phyloP scores from a whole-genome alignment of 2,329 filamentous ascomycete genomes.

The Alternaria brassicae region DNA sequence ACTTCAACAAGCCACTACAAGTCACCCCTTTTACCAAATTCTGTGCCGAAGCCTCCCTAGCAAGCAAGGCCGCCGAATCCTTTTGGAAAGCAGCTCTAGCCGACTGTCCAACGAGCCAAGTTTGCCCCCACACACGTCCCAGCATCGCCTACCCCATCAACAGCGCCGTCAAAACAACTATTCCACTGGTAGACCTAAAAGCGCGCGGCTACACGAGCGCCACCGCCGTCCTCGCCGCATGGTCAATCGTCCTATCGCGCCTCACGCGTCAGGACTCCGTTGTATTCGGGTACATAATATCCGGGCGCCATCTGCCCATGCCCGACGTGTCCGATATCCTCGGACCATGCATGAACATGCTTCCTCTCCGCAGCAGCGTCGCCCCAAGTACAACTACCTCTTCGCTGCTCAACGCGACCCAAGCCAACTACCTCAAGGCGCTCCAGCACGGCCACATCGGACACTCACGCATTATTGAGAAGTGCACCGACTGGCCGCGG shows the following conservation, averaged over 20 bases:
- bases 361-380: conserved; percentile 1
- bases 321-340: conserved; percentile 1
- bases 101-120: conserved; percentile 1
- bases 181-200: conserved; percentile 3
- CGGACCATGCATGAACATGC: conserved; percentile 8
- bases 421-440: conserved; percentile 6
- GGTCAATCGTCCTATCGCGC: conserved; percentile 4
- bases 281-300: conserved; percentile 7
- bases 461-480: conserved; percentile 9
- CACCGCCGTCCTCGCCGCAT: conserved; percentile 4
- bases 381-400: not conserved
- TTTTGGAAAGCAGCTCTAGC: conserved; percentile 2
- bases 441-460: conserved; percentile 7
- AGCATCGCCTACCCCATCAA: not conserved
- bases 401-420: conserved; percentile 3
- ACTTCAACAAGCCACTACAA: not conserved
- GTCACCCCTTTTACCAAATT: conserved; percentile 4
- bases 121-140: not conserved
- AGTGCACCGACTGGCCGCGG: conserved; percentile 8
- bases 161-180: not conserved
- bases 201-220: not conserved
- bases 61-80: not conserved
- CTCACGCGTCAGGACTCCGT: not conserved
- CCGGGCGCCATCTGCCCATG: conserved; percentile 4
- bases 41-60: not conserved